Conservation (phyloP, 1,139 yeast genomes). For the Magnusiomyces fungicola region DNA sequence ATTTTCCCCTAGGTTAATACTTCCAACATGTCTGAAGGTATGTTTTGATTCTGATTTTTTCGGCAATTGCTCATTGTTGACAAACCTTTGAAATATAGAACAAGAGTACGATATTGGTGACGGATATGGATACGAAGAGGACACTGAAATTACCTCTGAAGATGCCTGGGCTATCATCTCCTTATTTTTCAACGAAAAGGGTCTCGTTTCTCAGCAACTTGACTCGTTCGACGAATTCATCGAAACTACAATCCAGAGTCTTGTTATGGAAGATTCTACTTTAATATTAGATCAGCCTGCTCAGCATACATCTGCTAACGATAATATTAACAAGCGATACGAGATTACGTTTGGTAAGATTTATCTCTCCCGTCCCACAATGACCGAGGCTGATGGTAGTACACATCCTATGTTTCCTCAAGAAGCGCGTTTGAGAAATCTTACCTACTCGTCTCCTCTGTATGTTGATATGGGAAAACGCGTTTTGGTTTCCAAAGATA, state of each 20-base stretch:
- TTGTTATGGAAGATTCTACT: slow-evolving; percentile 93
- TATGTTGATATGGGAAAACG: slow-evolving; percentile 94
- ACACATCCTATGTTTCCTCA: slow-evolving; percentile 98
- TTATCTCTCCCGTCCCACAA: slow-evolving; percentile 92
- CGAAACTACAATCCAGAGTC: slow-evolving; percentile 91
- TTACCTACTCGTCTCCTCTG: slow-evolving; percentile 92
- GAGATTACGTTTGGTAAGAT: slow-evolving; percentile 96
- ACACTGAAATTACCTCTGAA: slow-evolving; percentile 82
- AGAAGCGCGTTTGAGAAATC: slow-evolving; percentile 91
- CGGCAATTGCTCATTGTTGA: too few species aligned
- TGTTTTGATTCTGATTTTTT: not conserved
- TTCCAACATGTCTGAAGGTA: slow-evolving; percentile 15
- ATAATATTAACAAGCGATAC: slow-evolving; percentile 82
- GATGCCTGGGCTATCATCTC: slow-evolving; percentile 99
- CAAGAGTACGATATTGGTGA: slow-evolving; percentile 31
- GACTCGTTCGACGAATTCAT: slow-evolving; percentile 98
- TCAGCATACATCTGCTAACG: slow-evolving; percentile 87
- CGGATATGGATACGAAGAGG: slow-evolving; percentile 64
- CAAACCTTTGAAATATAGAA: too few species aligned
- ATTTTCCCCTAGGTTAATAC: too few species aligned
- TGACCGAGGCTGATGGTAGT: slow-evolving; percentile 99
- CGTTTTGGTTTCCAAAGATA: slow-evolving; percentile 77
- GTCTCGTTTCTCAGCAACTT: slow-evolving; percentile 93
- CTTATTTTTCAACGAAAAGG: slow-evolving; percentile 91
- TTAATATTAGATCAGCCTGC: slow-evolving; percentile 96